Conservation (phyloP, 139 green algal genomes). For the Mesotaenium endlicherianum region DNA sequence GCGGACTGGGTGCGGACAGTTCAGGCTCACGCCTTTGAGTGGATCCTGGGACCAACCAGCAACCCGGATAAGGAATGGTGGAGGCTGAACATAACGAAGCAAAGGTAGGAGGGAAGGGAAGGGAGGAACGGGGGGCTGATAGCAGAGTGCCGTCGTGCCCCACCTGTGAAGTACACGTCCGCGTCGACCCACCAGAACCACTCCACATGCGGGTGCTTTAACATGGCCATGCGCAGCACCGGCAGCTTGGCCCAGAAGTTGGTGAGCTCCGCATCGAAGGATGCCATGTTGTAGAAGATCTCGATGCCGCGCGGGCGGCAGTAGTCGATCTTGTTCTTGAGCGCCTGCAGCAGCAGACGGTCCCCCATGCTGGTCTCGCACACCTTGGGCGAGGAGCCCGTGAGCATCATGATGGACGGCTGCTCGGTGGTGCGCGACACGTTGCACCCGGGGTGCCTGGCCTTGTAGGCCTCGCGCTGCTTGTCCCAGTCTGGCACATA, state of each 20-base stretch:
- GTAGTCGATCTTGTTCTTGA: constrained; percentile 49
- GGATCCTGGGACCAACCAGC: too few relatives aligned
- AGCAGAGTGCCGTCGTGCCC: too few relatives aligned
- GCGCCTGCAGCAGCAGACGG: constrained; percentile 3
- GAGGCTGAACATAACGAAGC: too few relatives aligned
- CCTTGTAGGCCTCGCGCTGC: constrained; percentile 3
- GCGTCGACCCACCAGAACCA: constrained; percentile 47
- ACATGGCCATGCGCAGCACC: constrained; percentile 25
- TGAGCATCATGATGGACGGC: constrained; percentile 17
- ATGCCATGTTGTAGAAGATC: constrained; percentile 37
- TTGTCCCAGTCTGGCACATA: constrained; percentile 24
- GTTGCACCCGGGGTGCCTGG: constrained; percentile 18
- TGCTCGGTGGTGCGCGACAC: background rate
- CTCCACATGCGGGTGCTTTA: constrained; percentile 34
- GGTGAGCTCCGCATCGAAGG: constrained; percentile 12
- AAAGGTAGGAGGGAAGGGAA: too few relatives aligned
- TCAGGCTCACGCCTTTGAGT: too few relatives aligned
- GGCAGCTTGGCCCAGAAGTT: constrained; percentile 44
- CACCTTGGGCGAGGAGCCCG: constrained; percentile 20
- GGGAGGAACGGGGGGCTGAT: too few relatives aligned
- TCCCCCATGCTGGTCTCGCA: constrained; percentile 20
- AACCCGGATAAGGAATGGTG: too few relatives aligned
- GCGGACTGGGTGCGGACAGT: too few relatives aligned
- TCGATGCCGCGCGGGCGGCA: constrained; percentile 17
- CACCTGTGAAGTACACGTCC: constrained; percentile 45